phyloP scores from a whole-genome alignment of 495 filamentous ascomycete genomes.

The Xylaria cubensis region DNA sequence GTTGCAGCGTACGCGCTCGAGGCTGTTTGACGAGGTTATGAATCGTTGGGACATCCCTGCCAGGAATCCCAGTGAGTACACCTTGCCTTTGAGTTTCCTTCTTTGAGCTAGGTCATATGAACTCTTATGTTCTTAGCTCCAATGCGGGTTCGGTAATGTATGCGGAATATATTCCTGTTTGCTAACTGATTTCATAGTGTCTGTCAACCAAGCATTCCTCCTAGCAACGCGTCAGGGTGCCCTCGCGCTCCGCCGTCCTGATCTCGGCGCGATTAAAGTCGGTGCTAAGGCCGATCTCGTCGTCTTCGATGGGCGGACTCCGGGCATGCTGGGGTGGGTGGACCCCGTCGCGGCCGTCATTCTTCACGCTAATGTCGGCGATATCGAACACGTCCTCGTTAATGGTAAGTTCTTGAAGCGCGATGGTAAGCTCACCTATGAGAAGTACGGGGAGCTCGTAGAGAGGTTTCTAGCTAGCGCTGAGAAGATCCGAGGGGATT shows the following conservation, averaged over 20 bases:
- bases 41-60: slow-evolving; percentile 45
- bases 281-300: slow-evolving; percentile 59
- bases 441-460: slow-evolving; percentile 36
- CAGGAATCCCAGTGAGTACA: slow-evolving; percentile 40
- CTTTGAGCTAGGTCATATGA: background rate
- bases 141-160: background rate
- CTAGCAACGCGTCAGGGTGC: slow-evolving; percentile 56
- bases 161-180: slow-evolving; percentile 16
- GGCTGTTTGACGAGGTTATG: slow-evolving; percentile 44
- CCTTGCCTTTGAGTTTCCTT: background rate
- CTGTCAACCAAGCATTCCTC: slow-evolving; percentile 57
- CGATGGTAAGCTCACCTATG: slow-evolving; percentile 42
- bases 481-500: slow-evolving; percentile 36
- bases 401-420: slow-evolving; percentile 53
- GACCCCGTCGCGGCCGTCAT: slow-evolving; percentile 61
- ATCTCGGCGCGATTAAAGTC: slow-evolving; percentile 52
- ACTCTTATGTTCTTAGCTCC: background rate
- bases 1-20: slow-evolving; percentile 44
- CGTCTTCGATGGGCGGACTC: slow-evolving; percentile 55
- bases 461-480: slow-evolving; percentile 43
- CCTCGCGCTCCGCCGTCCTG: slow-evolving; percentile 50
- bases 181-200: slow-evolving; percentile 34
- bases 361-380: slow-evolving; percentile 55
- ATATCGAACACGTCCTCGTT: slow-evolving; percentile 56
- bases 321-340: slow-evolving; percentile 54